Conservation (phyloP, 805 yeast genomes). For the Zygosaccharomyces pseudorouxii region DNA sequence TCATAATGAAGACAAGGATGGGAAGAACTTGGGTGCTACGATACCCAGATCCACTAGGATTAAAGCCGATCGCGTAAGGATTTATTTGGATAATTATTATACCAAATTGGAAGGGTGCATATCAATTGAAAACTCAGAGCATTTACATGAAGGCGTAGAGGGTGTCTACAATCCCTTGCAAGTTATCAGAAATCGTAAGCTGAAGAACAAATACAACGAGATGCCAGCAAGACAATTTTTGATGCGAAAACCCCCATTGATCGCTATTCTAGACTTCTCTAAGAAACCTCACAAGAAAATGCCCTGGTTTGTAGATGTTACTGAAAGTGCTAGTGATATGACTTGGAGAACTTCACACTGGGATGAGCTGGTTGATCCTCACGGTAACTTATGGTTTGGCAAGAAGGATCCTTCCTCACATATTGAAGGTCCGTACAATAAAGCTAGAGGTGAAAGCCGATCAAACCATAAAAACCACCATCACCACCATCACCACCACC, state of each 20-base stretch:
- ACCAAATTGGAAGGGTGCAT: conserved; percentile 42
- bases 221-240: conserved; percentile 39
- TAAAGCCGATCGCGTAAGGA: conserved; percentile 31
- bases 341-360: conserved; percentile 44
- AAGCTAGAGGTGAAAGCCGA: conserved; percentile 8
- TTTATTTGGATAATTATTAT: conserved; percentile 46
- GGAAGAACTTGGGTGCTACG: no score
- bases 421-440: conserved; percentile 2
- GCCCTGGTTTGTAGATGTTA: conserved; percentile 61
- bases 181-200: conserved; percentile 65
- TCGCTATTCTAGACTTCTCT: conserved; percentile 53
- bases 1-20: background rate
- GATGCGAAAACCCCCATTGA: conserved; percentile 50
- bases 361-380: conserved; percentile 30
- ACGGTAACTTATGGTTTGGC: conserved; percentile 28
- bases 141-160: conserved; percentile 47
- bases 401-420: conserved; percentile 2
- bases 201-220: conserved; percentile 46
- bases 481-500: conserved; percentile 14
- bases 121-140: conserved; percentile 20
- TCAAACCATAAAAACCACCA: background rate
- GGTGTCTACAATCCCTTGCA: conserved; percentile 80
- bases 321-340: conserved; percentile 53
- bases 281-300: conserved; percentile 44
- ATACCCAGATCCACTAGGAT: conserved; percentile 24